These are phyloP conservation scores for Waltergamsia citrina DNA, from an alignment of 2,329 filamentous ascomycete species.

Conservation along the genomic window DNA sequence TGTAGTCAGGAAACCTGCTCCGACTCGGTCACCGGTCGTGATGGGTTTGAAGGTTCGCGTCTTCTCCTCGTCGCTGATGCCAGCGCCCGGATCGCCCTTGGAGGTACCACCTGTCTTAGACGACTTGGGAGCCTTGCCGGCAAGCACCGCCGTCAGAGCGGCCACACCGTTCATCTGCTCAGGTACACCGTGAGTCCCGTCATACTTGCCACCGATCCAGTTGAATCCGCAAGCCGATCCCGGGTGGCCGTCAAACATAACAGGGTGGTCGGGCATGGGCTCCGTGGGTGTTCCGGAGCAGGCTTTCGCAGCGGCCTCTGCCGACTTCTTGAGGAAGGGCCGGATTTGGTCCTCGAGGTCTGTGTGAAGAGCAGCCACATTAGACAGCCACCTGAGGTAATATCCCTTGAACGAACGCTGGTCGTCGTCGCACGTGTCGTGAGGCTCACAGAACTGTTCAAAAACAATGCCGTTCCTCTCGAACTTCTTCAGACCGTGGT, in stretches of 20 bases:
- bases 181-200: conserved; percentile 53
- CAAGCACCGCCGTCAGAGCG: conserved; percentile 51
- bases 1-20: conserved; percentile 45
- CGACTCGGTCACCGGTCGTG: conserved; percentile 40
- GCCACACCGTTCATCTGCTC: conserved; percentile 61
- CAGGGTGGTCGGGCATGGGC: not conserved
- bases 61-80: conserved; percentile 19
- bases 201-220: conserved; percentile 49
- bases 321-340: conserved; percentile 40
- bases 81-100: conserved; percentile 37
- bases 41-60: conserved; percentile 23
- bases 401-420: conserved; percentile 72
- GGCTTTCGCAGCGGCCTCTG: conserved; percentile 38
- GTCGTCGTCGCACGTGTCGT: conserved; percentile 55
- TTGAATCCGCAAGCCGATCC: conserved; percentile 58
- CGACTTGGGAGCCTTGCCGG: conserved; percentile 36
- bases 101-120: conserved; percentile 50
- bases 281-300: conserved; percentile 37
- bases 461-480: conserved; percentile 43
- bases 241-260: conserved; percentile 37
- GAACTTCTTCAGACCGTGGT: conserved; percentile 42
- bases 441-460: conserved; percentile 58
- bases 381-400: conserved; percentile 56
- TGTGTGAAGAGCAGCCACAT: conserved; percentile 44
- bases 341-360: conserved; percentile 38